Evolutionary conservation across 139 green algal species (phyloP), one percentile per base, ranked within the genome.

Genomic region (Mychonastes homosphaera): DNA sequence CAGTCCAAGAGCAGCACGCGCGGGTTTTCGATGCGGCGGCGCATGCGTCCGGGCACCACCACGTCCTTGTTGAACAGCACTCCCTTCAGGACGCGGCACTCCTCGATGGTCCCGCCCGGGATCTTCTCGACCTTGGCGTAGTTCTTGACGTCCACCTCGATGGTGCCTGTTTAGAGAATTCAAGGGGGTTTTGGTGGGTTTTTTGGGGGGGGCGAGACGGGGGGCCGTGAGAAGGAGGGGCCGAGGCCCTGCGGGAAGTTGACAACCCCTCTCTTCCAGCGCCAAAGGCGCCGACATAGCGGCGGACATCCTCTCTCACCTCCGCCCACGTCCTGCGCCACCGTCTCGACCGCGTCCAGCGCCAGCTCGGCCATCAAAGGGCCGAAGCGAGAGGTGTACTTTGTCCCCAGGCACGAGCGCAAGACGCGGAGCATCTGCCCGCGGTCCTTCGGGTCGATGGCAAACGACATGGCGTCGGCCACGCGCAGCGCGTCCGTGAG

Each of bases 31-130:
- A 99, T 96, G 55, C 78, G 86, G 13, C 92, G 76, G 23, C 77
- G 71, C 92, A 99, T 99, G 60, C 91, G 84, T 2, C 88, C 88
- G 2, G 92, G 92, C 5, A 82, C 69, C 27, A 97, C 89, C 46
- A 99, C 88, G 65, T 99, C 92, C 72, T 99, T 99, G 67, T 95
- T 88, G 75, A 99, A 95, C 92, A 99, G 96, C 7, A 99, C 92
- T 38, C 92, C 92, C 13, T 76, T 70, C 60, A 96, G 79, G 53
- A 96, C 88, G 45, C 67, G 73, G 72, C 70, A 82, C 40, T 82
- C 87, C 71, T 95, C 84, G 21, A 95, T 85, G 36, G 74, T 71
- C 12, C 84, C 84, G 2, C 88, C 88, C 1, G 92, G 78, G 45
- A 99, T 88, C 70, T 98, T 98, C 78, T 98, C 91, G 21, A 98